Percentiles rank a stretch among this genome's conserved stretches.
Evolutionary conservation across 2,329 filamentous ascomycete genomes (phyloP).

Genomic region (Alternaria dauci): DNA sequence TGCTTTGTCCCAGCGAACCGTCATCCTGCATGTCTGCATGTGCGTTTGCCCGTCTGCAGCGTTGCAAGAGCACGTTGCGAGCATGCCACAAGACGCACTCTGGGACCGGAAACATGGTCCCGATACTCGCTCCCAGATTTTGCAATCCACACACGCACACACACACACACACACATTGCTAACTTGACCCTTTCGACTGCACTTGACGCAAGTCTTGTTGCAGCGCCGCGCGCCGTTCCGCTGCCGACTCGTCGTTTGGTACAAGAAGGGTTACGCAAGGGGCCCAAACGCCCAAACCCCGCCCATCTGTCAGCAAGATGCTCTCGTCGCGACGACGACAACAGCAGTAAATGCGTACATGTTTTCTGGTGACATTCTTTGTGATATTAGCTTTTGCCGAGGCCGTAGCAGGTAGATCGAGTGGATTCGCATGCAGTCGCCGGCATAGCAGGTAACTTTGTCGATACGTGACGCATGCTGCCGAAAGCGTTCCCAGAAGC

Average conservation of each 20-base stretch:
- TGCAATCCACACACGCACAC: constrained; percentile 7
- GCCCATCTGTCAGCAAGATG: background rate
- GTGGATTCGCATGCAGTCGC: constrained; percentile 10
- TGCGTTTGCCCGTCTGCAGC: constrained; percentile 23
- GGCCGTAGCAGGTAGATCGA: background rate
- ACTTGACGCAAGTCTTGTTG: constrained; percentile 24
- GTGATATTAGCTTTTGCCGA: constrained; percentile 5
- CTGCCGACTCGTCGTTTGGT: constrained; percentile 21
- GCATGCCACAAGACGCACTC: constrained; percentile 3
- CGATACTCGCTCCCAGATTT: constrained; percentile 10
- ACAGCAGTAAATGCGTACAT: background rate
- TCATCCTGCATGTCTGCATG: constrained; percentile 29
- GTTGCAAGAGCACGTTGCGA: constrained; percentile 9
- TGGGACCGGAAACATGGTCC: constrained; percentile 8
- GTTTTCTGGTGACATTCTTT: background rate
- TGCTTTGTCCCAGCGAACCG: constrained; percentile 17
- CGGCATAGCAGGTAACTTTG: constrained; percentile 9
- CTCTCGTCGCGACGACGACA: background rate
- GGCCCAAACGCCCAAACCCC: background rate
- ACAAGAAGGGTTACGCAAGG: constrained; percentile 15
- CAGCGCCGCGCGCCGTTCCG: constrained; percentile 36
- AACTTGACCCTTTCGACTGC: constrained; percentile 19
- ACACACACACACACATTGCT: no score
- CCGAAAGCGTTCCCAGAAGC: constrained; percentile 21
- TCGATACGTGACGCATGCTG: constrained; percentile 8